Evolutionary conservation across 768 basidiomycete genomes (phyloP).

Genomic region (Pisolithus microcarpus): DNA sequence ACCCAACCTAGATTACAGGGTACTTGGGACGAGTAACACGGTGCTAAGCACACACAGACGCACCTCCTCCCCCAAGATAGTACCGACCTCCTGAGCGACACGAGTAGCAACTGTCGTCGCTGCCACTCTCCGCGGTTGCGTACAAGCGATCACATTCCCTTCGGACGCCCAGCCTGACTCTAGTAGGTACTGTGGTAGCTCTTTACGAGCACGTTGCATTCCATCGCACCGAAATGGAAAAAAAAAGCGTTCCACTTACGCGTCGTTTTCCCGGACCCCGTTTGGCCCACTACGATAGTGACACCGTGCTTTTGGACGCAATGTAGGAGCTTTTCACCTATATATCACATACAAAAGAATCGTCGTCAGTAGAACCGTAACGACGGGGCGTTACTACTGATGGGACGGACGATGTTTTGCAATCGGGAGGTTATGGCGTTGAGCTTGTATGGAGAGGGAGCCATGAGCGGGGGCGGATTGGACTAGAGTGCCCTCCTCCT

Average conservation of each 20-base stretch:
- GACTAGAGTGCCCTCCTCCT: constrained; percentile 65
- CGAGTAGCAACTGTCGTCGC: constrained; percentile 90
- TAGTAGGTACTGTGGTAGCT: constrained; percentile 90
- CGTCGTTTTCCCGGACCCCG: constrained; percentile 96
- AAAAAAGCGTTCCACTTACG: constrained; percentile 45
- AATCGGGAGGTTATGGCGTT: constrained; percentile 82
- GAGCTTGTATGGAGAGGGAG: constrained; percentile 59
- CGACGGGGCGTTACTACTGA: not conserved
- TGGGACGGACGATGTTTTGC: constrained; percentile 69
- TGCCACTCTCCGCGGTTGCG: constrained; percentile 88
- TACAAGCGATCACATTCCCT: constrained; percentile 84
- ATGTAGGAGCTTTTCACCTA: constrained; percentile 76
- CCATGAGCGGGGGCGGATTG: constrained; percentile 53
- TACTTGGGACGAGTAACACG: not conserved
- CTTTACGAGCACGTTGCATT: constrained; percentile 33
- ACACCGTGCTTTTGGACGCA: constrained; percentile 80
- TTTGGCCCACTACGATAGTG: constrained; percentile 87
- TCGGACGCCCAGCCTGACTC: constrained; percentile 90
- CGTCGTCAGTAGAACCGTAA: not conserved
- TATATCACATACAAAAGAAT: not conserved
- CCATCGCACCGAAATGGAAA: not conserved
- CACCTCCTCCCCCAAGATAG: constrained; percentile 83
- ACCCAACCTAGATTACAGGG: constrained; percentile 67
- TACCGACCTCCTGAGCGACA: constrained; percentile 89
- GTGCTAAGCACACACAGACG: not conserved